Evolutionary conservation across 1,284 basidiomycete species (phyloP).

Genomic region (Ganoderma meredithae): DNA sequence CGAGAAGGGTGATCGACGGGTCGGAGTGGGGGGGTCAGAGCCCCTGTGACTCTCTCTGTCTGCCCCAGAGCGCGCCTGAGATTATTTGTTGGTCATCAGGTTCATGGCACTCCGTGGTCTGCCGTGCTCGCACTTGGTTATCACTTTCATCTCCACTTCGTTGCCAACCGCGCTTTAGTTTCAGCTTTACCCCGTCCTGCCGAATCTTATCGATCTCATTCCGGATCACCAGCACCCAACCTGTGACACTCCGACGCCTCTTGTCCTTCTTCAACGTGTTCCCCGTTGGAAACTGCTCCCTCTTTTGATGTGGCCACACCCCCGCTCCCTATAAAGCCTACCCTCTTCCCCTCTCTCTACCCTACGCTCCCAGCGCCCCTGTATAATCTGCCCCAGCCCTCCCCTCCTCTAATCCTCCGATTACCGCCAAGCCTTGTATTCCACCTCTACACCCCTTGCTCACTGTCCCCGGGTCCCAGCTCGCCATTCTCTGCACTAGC

Average conservation of each 20-base stretch:
- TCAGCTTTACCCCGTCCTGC: conserved; percentile 20
- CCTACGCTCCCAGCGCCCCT: conserved; percentile 32
- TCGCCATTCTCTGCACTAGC: conserved; percentile 3
- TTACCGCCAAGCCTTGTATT: background rate
- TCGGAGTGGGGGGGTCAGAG: conserved; percentile 22
- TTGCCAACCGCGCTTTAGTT: conserved; percentile 30
- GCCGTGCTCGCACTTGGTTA: conserved; percentile 18
- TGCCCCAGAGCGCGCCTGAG: background rate
- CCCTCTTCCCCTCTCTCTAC: conserved; percentile 11
- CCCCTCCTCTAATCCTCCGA: conserved; percentile 30
- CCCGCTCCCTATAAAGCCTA: conserved; percentile 28
- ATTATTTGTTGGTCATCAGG: background rate
- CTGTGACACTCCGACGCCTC: conserved; percentile 36
- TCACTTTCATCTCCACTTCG: conserved; percentile 32
- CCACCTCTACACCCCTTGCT: background rate
- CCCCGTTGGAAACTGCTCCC: conserved; percentile 20
- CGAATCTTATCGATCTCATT: conserved; percentile 41
- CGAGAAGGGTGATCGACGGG: conserved; percentile 24
- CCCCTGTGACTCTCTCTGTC: conserved; percentile 28
- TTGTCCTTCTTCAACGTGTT: conserved; percentile 33
- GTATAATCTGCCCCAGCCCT: conserved; percentile 30
- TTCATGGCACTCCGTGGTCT: background rate
- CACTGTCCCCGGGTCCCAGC: background rate
- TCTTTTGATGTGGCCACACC: conserved; percentile 24
- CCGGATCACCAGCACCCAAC: conserved; percentile 40